A percentile compares a stretch with the other conserved stretches of the same genome.
Evolutionary conservation across 1,284 basidiomycete species (phyloP).

Genomic region (Ceratorhiza oryzae-sativae): DNA sequence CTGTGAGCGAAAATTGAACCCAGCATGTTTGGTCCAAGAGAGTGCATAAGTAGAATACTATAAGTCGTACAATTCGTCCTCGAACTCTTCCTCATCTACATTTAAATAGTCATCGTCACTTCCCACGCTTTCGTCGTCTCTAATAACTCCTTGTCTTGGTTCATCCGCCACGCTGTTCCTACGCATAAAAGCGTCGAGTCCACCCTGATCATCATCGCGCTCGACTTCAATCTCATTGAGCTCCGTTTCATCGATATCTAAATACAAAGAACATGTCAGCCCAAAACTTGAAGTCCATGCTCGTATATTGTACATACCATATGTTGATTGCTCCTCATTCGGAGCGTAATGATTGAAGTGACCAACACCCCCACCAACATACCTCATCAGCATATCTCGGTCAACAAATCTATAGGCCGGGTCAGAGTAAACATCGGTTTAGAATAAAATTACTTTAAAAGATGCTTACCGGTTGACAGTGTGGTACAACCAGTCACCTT

Average conservation of each 20-base stretch:
- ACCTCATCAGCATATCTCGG: slow-evolving; percentile 48
- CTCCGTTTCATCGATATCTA: no score
- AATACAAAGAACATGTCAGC: background rate
- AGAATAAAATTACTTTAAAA: background rate
- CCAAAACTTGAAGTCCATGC: background rate
- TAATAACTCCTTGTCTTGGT: no score
- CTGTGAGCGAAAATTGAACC: background rate
- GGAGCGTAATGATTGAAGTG: slow-evolving; percentile 43
- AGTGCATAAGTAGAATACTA: background rate
- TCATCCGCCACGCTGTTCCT: no score
- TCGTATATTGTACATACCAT: background rate
- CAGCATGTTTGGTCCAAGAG: background rate
- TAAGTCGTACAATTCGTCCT: slow-evolving; percentile 16
- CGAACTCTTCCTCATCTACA: slow-evolving; percentile 37
- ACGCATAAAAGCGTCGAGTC: no score
- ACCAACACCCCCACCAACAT: slow-evolving; percentile 46
- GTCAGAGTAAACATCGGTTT: background rate
- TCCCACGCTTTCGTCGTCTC: slow-evolving; percentile 37
- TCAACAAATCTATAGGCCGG: slow-evolving; percentile 46
- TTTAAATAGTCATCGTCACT: slow-evolving; percentile 39
- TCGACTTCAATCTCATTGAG: no score
- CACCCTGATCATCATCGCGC: no score
- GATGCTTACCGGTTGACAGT: slow-evolving; percentile 46
- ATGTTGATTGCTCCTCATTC: background rate
- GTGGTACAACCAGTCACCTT: slow-evolving; percentile 43